phyloP scores from a whole-genome alignment of 768 basidiomycete genomes.

The Lactarius hatsudake region DNA sequence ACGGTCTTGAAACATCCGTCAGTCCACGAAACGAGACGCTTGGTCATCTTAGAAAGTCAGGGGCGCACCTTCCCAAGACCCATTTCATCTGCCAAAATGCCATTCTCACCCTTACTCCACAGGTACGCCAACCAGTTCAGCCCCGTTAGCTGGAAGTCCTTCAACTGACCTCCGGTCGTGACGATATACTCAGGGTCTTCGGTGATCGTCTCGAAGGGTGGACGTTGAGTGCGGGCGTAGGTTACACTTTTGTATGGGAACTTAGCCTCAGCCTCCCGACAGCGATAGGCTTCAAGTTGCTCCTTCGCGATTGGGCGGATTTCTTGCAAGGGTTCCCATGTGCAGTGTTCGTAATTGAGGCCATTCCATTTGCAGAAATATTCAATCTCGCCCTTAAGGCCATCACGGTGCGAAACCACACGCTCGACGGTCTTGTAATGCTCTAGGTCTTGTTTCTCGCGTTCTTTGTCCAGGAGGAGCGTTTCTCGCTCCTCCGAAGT shows the following conservation, averaged over 20 bases:
- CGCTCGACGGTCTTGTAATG: conserved; percentile 90
- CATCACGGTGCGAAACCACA: conserved; percentile 75
- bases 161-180: conserved; percentile 77
- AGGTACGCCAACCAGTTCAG: conserved; percentile 98
- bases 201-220: conserved; percentile 75
- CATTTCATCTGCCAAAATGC: conserved; percentile 99
- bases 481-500: conserved; percentile 88
- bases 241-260: conserved; percentile 82
- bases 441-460: conserved; percentile 88
- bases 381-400: conserved; percentile 55
- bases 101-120: conserved; percentile 94
- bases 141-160: conserved; percentile 98
- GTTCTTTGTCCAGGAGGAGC: conserved; percentile 85
- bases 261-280: conserved; percentile 70
- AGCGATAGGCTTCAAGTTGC: conserved; percentile 76
- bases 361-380: conserved; percentile 98
- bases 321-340: conserved; percentile 88
- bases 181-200: conserved; percentile 86
- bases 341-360: conserved; percentile 91
- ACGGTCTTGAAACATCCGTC: conserved; percentile 59
- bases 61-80: conserved; percentile 84
- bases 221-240: conserved; percentile 67
- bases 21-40: conserved; percentile 25
- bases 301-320: conserved; percentile 73
- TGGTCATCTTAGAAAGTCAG: not conserved